These are phyloP conservation scores for Cryptococcus floricola DNA, from an alignment of 1,284 basidiomycete species.

Conservation along the genomic window DNA sequence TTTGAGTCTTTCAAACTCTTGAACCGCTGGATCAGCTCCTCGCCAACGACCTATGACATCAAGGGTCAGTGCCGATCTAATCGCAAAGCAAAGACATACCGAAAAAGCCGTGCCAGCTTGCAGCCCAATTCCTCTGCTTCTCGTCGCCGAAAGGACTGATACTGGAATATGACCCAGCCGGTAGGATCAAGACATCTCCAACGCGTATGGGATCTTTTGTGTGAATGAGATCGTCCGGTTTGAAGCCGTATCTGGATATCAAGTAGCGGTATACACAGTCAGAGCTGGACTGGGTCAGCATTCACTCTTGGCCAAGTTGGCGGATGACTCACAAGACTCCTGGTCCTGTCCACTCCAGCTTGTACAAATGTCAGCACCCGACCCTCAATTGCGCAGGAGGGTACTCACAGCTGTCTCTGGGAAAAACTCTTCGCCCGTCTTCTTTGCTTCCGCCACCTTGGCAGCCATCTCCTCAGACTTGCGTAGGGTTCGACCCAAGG, in stretches of 20 bases:
- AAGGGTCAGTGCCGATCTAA: not conserved
- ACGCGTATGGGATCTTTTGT: slow-evolving; percentile 27
- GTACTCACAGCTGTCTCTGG: slow-evolving; percentile 32
- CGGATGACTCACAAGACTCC: slow-evolving; percentile 30
- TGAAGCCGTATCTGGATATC: slow-evolving; percentile 33
- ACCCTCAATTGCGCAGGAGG: not conserved
- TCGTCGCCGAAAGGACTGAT: slow-evolving; percentile 28
- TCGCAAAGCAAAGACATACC: slow-evolving; percentile 8
- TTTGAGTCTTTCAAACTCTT: slow-evolving; percentile 27
- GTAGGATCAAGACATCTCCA: slow-evolving; percentile 36
- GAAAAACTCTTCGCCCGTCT: slow-evolving; percentile 20
- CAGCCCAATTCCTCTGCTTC: slow-evolving; percentile 30
- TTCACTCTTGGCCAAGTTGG: not conserved
- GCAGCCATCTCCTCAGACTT: slow-evolving; percentile 27
- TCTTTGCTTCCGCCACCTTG: slow-evolving; percentile 17
- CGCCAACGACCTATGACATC: slow-evolving; percentile 27
- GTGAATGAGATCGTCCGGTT: slow-evolving; percentile 28
- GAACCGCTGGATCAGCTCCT: slow-evolving; percentile 26
- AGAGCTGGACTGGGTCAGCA: slow-evolving; percentile 14
- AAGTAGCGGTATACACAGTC: slow-evolving; percentile 41
- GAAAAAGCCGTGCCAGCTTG: slow-evolving; percentile 35
- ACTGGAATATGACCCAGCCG: slow-evolving; percentile 33
- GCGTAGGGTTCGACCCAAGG: slow-evolving; percentile 25
- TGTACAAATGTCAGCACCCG: not conserved
- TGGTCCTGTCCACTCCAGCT: slow-evolving; percentile 42